Base-by-base conservation (phyloP, 2,329 filamentous ascomycete species). In the Magnaporthales sp. region DNA sequence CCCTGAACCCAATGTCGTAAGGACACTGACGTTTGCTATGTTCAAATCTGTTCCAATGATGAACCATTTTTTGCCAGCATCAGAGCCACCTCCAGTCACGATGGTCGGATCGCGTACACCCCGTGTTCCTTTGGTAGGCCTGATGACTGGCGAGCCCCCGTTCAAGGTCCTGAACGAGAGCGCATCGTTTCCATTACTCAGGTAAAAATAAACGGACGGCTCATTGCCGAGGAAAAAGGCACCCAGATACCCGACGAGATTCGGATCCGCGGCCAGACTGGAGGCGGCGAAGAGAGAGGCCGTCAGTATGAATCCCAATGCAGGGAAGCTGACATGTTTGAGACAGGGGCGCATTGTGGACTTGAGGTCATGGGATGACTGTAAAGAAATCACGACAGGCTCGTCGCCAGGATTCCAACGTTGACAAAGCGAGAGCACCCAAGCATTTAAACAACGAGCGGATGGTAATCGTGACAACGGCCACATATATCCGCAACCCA, bases 181-280 rank as follows among this genome's bases (percentile, higher is more conserved):
- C 0, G 82, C 75, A 69, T 82, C 78, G 71, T 85, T 85, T 65
- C 81, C 81, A 56, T 83, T 80, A 70, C 81, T 83, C 56, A 83
- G 76, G 70, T 85, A 84, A 68, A 84, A 81, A 71, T 84, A 85
- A 2, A 85, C 79, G 64, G 79, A 81, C 0, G 83, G 83, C 46
- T 83, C 81, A 30, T 81, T 77, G 5, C 83, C 83, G 3, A 85
- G 78, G 71, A 86, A 86, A 72, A 85, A 84, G 9, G 80, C 82
- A 2, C 82, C 82, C 1, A 86, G 74, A 71, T 85, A 86, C 2
- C 82, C 81, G 0, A 79, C 80, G 2, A 84, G 73, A 64, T 74
- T 78, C 0, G 80, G 15, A 60, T 80, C 73, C 51, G 77, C 72
- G 10, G 56, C 56, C 11, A 27, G 11, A 13, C 22, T 27, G 22